Evolutionary conservation across 352 stramenopile genomes (phyloP).

Genomic region (Globisporangium lucens): DNA sequence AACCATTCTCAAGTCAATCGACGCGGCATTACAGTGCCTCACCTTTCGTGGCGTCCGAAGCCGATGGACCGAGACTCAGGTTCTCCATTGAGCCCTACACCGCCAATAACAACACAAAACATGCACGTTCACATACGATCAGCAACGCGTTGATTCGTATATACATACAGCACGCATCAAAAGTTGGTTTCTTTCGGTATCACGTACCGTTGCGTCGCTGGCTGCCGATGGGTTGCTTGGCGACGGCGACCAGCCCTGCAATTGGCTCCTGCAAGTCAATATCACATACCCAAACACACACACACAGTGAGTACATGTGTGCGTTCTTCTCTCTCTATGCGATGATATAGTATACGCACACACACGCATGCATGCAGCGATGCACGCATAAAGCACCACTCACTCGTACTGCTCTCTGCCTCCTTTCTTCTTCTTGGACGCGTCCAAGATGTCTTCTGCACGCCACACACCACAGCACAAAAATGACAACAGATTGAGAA

Average conservation of each 20-base stretch:
- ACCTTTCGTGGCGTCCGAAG: constrained; percentile 10
- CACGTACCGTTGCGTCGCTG: constrained; percentile 11
- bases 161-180: background rate
- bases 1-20: background rate
- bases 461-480: background rate
- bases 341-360: background rate
- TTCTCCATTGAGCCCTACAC: constrained; percentile 40
- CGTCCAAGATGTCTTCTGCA: constrained; percentile 17
- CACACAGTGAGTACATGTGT: constrained; percentile 2
- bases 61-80: constrained; percentile 40
- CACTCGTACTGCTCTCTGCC: constrained; percentile 30
- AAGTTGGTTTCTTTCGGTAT: background rate
- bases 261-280: constrained; percentile 33
- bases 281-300: background rate
- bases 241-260: constrained; percentile 70
- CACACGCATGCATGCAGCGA: constrained; percentile 2
- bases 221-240: constrained; percentile 5
- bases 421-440: constrained; percentile 16
- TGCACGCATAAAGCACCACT: constrained; percentile 6
- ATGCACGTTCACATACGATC: background rate
- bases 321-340: background rate
- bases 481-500: background rate
- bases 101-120: background rate
- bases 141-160: background rate
- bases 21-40: background rate